Base-by-base conservation (phyloP, 78 protist genomes). In the Fonticula alba region DNA sequence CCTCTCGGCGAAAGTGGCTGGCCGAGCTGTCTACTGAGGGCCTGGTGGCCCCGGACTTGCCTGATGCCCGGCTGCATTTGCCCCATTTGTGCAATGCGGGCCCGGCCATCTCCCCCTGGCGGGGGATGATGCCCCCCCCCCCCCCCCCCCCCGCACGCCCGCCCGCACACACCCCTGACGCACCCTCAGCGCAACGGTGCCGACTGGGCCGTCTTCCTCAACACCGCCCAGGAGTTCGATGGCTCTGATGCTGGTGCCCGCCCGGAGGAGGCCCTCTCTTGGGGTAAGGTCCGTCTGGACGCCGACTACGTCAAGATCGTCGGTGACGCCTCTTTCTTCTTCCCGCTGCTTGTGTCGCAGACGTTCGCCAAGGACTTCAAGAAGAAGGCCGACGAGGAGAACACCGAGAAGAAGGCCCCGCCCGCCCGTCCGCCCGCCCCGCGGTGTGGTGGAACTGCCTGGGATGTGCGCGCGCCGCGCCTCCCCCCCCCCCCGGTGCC, bases 191-290 rank as follows among this genome's bases (percentile, higher is more conserved):
- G 99, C 41, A 95, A 94, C 65, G 99, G 99, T 17, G 98, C 99
- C 13, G 94, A 97, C 47, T 86, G 36, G 40, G 24, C 92, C 17
- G 91, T 88, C 38, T 84, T 73, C 43, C 62, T 95, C 62, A 91
- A 93, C 76, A 92, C 96, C 9, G 93, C 74, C 4, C 78, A 71
- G 33, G 85, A 73, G 46, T 76, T 69, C 11, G 78, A 73, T 27
- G 78, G 78, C 38, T 10, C 22, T 6, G 32, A 90, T 60, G 49
- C 83, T 50, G 97, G 99, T 26, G 99, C 99, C 0, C 57, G 84
- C 15, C 99, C 99, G 0, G 99, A 95, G 63, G 99, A 97, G 63
- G 99, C 99, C 3, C 76, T 87, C 22, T 79, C 94, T 2, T 97
- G 99, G 99, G 99, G 99, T 15, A 95, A 97, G 74, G 89, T 97